Percentiles rank a stretch among this genome's conserved stretches.
phyloP scores from a whole-genome alignment of 441 rosid genomes.

The Pelargonium citronellum region DNA sequence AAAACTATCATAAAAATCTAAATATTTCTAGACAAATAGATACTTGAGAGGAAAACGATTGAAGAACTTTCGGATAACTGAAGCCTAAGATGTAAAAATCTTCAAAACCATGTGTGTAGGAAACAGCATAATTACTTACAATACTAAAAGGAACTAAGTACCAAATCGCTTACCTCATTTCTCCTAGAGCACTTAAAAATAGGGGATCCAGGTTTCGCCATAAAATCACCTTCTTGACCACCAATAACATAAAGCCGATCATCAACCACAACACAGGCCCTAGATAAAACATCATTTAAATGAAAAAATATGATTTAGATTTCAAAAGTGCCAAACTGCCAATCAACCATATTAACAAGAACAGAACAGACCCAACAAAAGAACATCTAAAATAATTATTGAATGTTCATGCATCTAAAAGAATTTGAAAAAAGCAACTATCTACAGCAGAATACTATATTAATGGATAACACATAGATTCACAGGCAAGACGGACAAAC shows the following conservation, averaged over 20 bases:
- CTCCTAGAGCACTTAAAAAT: slow-evolving; percentile 90
- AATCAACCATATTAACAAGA: background rate
- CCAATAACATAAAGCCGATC: slow-evolving; percentile 72
- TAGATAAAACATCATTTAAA: slow-evolving; percentile 17
- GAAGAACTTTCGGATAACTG: background rate
- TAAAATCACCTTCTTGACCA: slow-evolving; percentile 98
- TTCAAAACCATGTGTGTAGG: too few species aligned
- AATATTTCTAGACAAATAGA: too few species aligned
- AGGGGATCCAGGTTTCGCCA: slow-evolving; percentile 97
- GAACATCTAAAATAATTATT: background rate
- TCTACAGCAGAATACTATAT: background rate
- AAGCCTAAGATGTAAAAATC: background rate
- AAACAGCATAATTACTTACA: too few species aligned
- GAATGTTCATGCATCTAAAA: background rate
- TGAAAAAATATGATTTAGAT: too few species aligned
- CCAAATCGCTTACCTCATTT: slow-evolving; percentile 47
- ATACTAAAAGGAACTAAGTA: background rate
- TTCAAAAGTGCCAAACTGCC: background rate
- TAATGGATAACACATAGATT: background rate
- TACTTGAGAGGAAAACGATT: background rate
- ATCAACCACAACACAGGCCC: slow-evolving; percentile 71
- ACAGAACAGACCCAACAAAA: slow-evolving; percentile 17
- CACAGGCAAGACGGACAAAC: slow-evolving; percentile 58
- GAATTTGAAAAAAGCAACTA: background rate
- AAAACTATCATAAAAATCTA: background rate